Conservation (phyloP, 176 grass and related monocot species). For the Oryza meridionalis region DNA sequence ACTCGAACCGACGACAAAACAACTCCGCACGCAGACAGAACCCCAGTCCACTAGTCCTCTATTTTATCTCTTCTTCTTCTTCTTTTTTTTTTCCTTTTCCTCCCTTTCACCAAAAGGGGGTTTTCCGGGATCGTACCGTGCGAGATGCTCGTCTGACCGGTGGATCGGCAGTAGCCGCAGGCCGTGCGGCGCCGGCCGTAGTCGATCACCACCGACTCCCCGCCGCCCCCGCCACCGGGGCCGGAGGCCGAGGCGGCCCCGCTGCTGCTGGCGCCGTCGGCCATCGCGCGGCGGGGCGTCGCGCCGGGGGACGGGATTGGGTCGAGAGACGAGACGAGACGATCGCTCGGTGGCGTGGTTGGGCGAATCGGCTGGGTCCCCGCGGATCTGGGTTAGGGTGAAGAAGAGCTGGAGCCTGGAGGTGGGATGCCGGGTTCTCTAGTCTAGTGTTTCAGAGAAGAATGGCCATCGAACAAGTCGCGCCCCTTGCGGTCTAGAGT, state of each 20-base stretch:
- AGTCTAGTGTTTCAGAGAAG: not conserved
- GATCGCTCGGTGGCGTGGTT: not conserved
- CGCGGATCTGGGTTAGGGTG: constrained; percentile 42
- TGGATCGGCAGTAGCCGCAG: constrained; percentile 83
- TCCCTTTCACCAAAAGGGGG: not conserved
- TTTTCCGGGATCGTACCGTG: constrained; percentile 51
- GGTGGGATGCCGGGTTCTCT: not conserved
- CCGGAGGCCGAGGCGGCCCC: not conserved
- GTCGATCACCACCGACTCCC: constrained; percentile 72
- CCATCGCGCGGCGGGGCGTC: constrained; percentile 47
- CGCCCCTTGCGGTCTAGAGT: not conserved
- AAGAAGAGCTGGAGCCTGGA: constrained; percentile 16
- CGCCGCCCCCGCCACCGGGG: constrained; percentile 5
- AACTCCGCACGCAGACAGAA: constrained; percentile 14
- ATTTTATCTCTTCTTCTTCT: no score
- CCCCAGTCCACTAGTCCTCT: not conserved
- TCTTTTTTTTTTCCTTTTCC: not conserved
- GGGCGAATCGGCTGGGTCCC: constrained; percentile 38
- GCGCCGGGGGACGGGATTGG: constrained; percentile 27
- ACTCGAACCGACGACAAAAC: not conserved
- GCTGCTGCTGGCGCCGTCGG: constrained; percentile 73
- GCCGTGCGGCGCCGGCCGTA: constrained; percentile 50
- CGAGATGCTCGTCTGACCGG: constrained; percentile 65
- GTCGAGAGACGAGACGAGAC: not conserved
- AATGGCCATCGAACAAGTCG: not conserved